Conservation (phyloP, 2,329 filamentous ascomycete genomes). For the Penicillium sp. region DNA sequence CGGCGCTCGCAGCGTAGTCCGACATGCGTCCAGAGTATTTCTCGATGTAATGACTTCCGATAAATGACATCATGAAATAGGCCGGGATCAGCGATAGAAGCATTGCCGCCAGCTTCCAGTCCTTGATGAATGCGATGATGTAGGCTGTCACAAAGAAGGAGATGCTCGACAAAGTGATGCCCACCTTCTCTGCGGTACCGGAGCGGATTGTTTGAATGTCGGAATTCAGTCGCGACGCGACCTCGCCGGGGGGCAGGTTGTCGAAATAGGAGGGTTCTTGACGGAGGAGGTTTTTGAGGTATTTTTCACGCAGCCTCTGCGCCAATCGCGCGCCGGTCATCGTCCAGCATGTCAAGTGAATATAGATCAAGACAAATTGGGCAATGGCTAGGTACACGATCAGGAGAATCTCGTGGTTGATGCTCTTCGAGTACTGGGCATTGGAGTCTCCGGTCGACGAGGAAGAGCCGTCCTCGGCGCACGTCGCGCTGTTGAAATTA, state of each 20-base stretch:
- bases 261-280: constrained; percentile 66
- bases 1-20: constrained; percentile 56
- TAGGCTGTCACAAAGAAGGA: constrained; percentile 68
- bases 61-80: constrained; percentile 58
- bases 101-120: constrained; percentile 61
- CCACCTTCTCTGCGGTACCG: constrained; percentile 69
- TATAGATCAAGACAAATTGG: constrained; percentile 62
- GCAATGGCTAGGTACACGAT: constrained; percentile 64
- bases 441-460: constrained; percentile 16
- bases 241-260: constrained; percentile 59
- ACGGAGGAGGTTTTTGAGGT: constrained; percentile 57
- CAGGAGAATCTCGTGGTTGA: constrained; percentile 56
- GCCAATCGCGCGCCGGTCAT: constrained; percentile 63
- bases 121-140: constrained; percentile 64
- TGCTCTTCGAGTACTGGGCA: constrained; percentile 19
- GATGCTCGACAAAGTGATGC: constrained; percentile 59
- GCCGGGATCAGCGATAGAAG: constrained; percentile 62
- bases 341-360: constrained; percentile 63
- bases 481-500: constrained; percentile 37
- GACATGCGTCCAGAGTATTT: constrained; percentile 52
- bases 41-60: constrained; percentile 55
- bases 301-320: constrained; percentile 60
- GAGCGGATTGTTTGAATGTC: constrained; percentile 66
- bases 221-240: constrained; percentile 61
- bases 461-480: constrained; percentile 11